A percentile compares a stretch with the other conserved stretches of the same genome.
Conservation (phyloP, 2,329 filamentous ascomycete species). For the Calonectria hongkongensis region DNA sequence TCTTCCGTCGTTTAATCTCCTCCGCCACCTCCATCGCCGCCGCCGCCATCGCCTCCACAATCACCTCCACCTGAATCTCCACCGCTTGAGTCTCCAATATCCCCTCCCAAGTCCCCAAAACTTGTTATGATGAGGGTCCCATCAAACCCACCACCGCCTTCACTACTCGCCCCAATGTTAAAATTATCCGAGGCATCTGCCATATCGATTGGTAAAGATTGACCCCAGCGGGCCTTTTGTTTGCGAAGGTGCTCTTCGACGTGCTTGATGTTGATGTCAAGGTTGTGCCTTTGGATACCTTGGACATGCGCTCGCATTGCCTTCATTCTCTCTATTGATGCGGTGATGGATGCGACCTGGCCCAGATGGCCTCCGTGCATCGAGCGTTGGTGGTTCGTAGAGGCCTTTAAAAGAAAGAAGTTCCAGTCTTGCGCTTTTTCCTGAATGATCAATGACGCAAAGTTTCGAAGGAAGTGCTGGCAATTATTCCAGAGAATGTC, state of each 20-base stretch:
- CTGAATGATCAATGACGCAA: background rate
- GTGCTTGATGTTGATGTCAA: conserved; percentile 12
- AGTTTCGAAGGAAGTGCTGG: conserved; percentile 18
- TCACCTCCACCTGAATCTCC: background rate
- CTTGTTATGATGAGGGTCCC: background rate
- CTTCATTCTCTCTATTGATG: conserved; percentile 16
- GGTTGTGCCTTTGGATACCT: background rate
- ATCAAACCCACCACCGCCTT: background rate
- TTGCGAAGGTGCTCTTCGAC: conserved; percentile 1
- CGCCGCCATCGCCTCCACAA: background rate
- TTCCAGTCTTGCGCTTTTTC: conserved; percentile 18
- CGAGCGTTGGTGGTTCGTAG: background rate
- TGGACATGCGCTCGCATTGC: conserved; percentile 19
- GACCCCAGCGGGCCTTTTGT: conserved; percentile 1
- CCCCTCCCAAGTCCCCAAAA: conserved; percentile 1
- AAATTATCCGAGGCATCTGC: background rate
- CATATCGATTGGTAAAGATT: conserved; percentile 1
- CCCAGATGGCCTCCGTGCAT: background rate
- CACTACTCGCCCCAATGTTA: no score
- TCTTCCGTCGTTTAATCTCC: background rate
- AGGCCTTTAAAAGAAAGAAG: background rate
- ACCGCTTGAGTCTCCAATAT: background rate
- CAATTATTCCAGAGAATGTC: conserved; percentile 30
- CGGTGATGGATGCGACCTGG: background rate
- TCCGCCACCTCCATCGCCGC: background rate